Conservation (phyloP, 2,329 filamentous ascomycete species). For the Claviceps arundinis region DNA sequence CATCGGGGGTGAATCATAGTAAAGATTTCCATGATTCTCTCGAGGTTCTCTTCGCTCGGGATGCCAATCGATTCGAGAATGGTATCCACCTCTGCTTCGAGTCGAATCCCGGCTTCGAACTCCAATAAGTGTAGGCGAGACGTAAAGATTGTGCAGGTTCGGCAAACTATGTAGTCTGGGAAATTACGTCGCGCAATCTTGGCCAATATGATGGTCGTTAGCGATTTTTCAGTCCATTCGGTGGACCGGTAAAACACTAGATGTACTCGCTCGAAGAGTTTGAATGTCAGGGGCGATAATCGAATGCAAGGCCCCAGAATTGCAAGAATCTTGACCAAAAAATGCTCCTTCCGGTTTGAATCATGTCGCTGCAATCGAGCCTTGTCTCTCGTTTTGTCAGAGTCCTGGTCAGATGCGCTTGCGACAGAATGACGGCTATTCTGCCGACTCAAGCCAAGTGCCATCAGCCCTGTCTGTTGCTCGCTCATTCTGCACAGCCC, state of each 20-base stretch:
- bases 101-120: slow-evolving; percentile 75
- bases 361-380: slow-evolving; percentile 15
- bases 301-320: slow-evolving; percentile 75
- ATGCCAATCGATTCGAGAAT: slow-evolving; percentile 69
- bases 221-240: slow-evolving; percentile 93
- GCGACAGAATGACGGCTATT: slow-evolving; percentile 43
- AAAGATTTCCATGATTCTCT: slow-evolving; percentile 57
- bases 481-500: slow-evolving; percentile 63
- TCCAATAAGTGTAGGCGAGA: slow-evolving; percentile 66
- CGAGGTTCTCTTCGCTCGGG: slow-evolving; percentile 49
- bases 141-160: slow-evolving; percentile 78
- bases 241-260: slow-evolving; percentile 92
- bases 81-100: slow-evolving; percentile 69
- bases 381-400: slow-evolving; percentile 9
- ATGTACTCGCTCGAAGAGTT: slow-evolving; percentile 86
- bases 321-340: slow-evolving; percentile 61
- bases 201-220: slow-evolving; percentile 87
- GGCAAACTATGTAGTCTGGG: slow-evolving; percentile 77
- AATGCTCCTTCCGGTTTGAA: slow-evolving; percentile 59
- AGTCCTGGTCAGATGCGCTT: slow-evolving; percentile 29
- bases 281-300: slow-evolving; percentile 57
- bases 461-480: slow-evolving; percentile 62
- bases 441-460: slow-evolving; percentile 51
- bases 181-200: slow-evolving; percentile 83
- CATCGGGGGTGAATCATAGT: slow-evolving; percentile 70